Conservation (phyloP, 768 basidiomycete species). For the Pleurotus tuber-regium region DNA sequence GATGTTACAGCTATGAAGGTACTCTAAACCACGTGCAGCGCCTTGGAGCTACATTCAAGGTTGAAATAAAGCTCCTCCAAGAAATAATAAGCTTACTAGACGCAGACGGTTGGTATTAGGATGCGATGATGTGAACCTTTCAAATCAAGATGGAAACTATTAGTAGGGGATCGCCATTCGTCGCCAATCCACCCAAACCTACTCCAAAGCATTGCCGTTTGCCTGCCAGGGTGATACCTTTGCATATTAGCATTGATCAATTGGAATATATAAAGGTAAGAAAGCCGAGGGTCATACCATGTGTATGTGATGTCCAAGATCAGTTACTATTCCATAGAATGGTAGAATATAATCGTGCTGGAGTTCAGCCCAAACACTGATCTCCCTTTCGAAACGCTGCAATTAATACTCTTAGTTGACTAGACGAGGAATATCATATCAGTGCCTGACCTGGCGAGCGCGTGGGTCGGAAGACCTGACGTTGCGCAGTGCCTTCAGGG, state of each 20-base stretch:
- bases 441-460: constrained; percentile 37
- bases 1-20: constrained; percentile 49
- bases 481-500: constrained; percentile 52
- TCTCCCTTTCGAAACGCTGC: constrained; percentile 58
- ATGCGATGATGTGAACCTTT: constrained; percentile 39
- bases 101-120: constrained; percentile 36
- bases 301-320: constrained; percentile 48
- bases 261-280: background rate
- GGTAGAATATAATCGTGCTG: constrained; percentile 49
- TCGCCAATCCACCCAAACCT: constrained; percentile 13
- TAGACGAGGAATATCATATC: too few relatives aligned
- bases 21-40: constrained; percentile 55
- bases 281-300: constrained; percentile 31
- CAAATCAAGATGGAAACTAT: background rate
- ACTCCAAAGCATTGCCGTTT: constrained; percentile 56
- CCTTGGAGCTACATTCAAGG: constrained; percentile 40
- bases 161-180: background rate
- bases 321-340: constrained; percentile 57
- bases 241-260: background rate
- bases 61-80: background rate
- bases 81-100: constrained; percentile 33
- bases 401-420: too few relatives aligned
- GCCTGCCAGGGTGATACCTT: constrained; percentile 66
- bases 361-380: constrained; percentile 51
- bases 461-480: constrained; percentile 41